Evolutionary conservation across 371 early-diverging fungal genomes (phyloP), one percentile per base, ranked within the genome.

Genomic region (Mucor ambiguus): DNA sequence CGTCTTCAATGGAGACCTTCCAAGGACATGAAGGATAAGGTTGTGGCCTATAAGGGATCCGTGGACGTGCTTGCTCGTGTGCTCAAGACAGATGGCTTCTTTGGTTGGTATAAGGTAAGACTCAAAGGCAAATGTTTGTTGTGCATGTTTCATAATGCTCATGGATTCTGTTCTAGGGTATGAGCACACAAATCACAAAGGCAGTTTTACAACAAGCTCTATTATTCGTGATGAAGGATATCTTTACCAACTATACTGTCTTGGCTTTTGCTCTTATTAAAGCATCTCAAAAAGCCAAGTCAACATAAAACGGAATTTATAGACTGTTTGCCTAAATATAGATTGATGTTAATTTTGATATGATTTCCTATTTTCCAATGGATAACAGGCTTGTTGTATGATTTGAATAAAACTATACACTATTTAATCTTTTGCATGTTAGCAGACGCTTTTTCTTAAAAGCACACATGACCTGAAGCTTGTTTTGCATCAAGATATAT

Each of bases 161-260:
- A 37, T 37, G 16, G 37, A 35, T 41, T 41, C 18, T 41, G 16
- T 30, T 20, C 20, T 69, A 92, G 91, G 98, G 98, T 38, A 95
- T 98, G 94, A 88, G 92, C 76, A 90, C 97, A 16, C 98, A 98
- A 79, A 96, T 98, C 67, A 84, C 89, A 66, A 98, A 98, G 85
- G 98, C 97, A 7, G 98, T 98, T 14, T 81, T 98, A 55, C 92
- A 94, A 9, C 98, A 98, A 76, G 97, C 98, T 10, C 84, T 98
- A 60, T 79, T 98, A 61, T 95, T 98, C 74, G 90, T 96, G 84
- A 89, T 93, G 81, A 97, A 96, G 80, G 98, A 98, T 68, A 88
- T 95, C 69, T 85, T 96, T 61, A 87, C 88, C 30, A 80, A 81
- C 60, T 89, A 89, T 60, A 89, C 89, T 12, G 71, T 87, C 14